phyloP scores from a whole-genome alignment of 2,329 filamentous ascomycete species.

The Exutisphaerella laricina region DNA sequence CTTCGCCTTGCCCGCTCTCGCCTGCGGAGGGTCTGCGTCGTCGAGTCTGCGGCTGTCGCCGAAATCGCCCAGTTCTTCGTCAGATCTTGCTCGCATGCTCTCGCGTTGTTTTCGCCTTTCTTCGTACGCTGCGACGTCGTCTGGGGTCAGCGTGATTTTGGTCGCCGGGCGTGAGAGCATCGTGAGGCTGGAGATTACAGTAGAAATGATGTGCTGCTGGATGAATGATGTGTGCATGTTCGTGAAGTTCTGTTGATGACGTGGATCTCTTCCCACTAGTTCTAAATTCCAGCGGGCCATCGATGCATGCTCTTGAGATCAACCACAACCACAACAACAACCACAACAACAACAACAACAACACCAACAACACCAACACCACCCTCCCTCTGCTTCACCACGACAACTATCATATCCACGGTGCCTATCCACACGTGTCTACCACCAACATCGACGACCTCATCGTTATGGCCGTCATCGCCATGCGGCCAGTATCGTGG shows the following conservation, averaged over 20 bases:
- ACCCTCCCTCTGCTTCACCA: too few species aligned
- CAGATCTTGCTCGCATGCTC: slow-evolving; percentile 16
- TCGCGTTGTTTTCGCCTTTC: slow-evolving; percentile 29
- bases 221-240: neutral
- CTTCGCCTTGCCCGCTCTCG: slow-evolving; percentile 24
- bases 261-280: too few species aligned
- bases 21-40: slow-evolving; percentile 20
- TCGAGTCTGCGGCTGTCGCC: slow-evolving; percentile 19
- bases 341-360: too few species aligned
- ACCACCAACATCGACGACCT: too few species aligned
- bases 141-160: slow-evolving; percentile 32
- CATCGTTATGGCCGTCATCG: too few species aligned
- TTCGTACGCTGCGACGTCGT: slow-evolving; percentile 33
- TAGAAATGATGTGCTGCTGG: neutral
- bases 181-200: neutral
- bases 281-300: too few species aligned
- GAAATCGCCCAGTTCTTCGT: slow-evolving; percentile 17
- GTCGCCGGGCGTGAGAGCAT: slow-evolving; percentile 36
- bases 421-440: too few species aligned
- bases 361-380: too few species aligned
- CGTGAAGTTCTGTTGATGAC: neutral
- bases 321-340: too few species aligned
- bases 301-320: too few species aligned
- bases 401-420: too few species aligned
- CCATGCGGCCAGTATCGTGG: too few species aligned